These are phyloP conservation scores for Hortiboletus flavorubellus DNA, from an alignment of 768 basidiomycete genomes.

Conservation along the genomic window DNA sequence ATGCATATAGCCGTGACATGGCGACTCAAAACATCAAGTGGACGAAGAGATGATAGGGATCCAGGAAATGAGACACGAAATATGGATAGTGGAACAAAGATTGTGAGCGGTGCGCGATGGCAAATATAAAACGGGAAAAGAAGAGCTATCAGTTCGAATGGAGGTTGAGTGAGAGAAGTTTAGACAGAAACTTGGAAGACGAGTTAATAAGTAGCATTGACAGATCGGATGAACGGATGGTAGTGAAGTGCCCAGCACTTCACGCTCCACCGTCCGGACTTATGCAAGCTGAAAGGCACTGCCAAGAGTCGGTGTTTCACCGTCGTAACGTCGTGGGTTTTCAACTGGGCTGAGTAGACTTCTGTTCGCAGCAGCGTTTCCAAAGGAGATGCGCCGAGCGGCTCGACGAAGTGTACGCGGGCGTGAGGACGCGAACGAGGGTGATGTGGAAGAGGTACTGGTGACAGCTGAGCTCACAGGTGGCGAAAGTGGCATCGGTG, in stretches of 20 bases:
- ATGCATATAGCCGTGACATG: background rate
- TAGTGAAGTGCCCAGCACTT: conserved; percentile 4
- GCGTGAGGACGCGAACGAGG: conserved; percentile 17
- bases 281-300: conserved; percentile 71
- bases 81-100: background rate
- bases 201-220: conserved; percentile 11
- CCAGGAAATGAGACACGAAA: background rate
- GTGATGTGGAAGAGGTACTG: conserved; percentile 11
- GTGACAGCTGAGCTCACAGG: conserved; percentile 6
- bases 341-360: conserved; percentile 38
- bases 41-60: conserved; percentile 8
- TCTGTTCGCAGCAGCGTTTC: conserved; percentile 37
- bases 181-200: background rate
- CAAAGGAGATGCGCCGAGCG: conserved; percentile 65
- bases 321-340: conserved; percentile 22
- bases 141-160: background rate
- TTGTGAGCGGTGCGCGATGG: background rate
- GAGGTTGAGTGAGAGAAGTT: background rate
- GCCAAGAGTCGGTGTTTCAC: conserved; percentile 45
- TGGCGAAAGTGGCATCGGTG: conserved; percentile 22
- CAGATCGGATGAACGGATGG: background rate
- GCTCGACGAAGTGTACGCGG: conserved; percentile 32
- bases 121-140: background rate
- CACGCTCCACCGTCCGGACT: conserved; percentile 11
- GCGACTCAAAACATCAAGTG: background rate